phyloP scores from a whole-genome alignment of 257 asterid species.

The Rauvolfia tetraphylla region DNA sequence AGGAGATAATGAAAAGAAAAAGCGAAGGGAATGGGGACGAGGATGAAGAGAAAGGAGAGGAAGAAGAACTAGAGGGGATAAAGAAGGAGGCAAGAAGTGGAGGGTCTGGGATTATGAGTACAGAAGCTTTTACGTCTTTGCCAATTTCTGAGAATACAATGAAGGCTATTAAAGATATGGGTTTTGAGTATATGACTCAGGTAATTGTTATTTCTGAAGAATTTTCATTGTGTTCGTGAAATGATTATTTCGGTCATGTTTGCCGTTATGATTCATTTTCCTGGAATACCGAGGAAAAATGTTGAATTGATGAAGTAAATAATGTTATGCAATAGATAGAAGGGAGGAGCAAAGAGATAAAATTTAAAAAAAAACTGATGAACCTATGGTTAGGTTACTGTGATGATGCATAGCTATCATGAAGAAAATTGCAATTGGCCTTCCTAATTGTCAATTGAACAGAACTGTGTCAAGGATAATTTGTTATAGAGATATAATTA shows the following conservation, averaged over 20 bases:
- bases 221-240: background rate
- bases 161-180: conserved; percentile 73
- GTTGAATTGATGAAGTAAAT: background rate
- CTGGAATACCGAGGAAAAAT: background rate
- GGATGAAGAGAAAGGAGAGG: conserved; percentile 22
- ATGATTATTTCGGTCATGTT: background rate
- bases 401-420: too few species aligned
- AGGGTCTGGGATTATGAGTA: conserved; percentile 85
- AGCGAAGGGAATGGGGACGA: conserved; percentile 15
- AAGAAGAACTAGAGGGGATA: conserved; percentile 28
- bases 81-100: conserved; percentile 32
- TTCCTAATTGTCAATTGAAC: background rate
- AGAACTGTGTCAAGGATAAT: background rate
- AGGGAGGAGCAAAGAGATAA: background rate
- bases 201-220: conserved; percentile 26
- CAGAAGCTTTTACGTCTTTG: conserved; percentile 49
- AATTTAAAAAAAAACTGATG: background rate
- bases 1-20: conserved; percentile 21
- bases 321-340: background rate
- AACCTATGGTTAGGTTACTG: background rate
- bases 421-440: background rate
- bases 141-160: conserved; percentile 58
- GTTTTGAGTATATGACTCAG: conserved; percentile 85
- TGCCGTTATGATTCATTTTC: background rate
- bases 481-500: background rate